Percentiles rank a stretch among this genome's conserved stretches.
These are phyloP conservation scores for Trichothecium sympodiale DNA, from an alignment of 2,329 filamentous ascomycete genomes.

Conservation along the genomic window DNA sequence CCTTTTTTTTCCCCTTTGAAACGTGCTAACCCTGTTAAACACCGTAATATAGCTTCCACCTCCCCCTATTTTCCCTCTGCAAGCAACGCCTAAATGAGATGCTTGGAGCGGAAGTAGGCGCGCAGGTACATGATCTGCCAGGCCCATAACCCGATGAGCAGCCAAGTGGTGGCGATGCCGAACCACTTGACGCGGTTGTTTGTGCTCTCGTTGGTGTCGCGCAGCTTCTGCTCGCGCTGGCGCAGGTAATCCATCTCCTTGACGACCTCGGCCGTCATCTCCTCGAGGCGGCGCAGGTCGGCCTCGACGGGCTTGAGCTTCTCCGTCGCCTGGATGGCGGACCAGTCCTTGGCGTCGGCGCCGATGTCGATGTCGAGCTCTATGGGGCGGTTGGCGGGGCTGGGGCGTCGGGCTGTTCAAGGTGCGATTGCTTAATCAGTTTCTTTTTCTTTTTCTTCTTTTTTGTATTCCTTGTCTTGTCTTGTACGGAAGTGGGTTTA, in stretches of 20 bases:
- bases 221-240: slow-evolving; percentile 79
- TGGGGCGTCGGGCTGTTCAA: slow-evolving; percentile 23
- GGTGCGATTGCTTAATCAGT: not conserved
- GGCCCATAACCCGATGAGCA: slow-evolving; percentile 76
- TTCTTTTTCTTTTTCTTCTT: not conserved
- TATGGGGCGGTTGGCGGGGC: slow-evolving; percentile 54
- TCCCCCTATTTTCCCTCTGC: slow-evolving; percentile 1
- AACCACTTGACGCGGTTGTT: slow-evolving; percentile 99
- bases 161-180: slow-evolving; percentile 82
- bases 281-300: slow-evolving; percentile 85
- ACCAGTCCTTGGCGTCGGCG: slow-evolving; percentile 97
- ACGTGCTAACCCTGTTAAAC: too few species aligned
- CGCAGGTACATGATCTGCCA: slow-evolving; percentile 98
- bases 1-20: slow-evolving; percentile 4
- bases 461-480: too few species aligned
- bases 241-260: slow-evolving; percentile 94
- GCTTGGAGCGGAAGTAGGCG: slow-evolving; percentile 75
- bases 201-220: slow-evolving; percentile 99
- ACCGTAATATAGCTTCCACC: too few species aligned
- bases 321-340: slow-evolving; percentile 87
- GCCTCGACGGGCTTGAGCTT: slow-evolving; percentile 97
- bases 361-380: slow-evolving; percentile 95
- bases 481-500: too few species aligned
- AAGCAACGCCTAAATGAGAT: slow-evolving; percentile 24
- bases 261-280: slow-evolving; percentile 81